A percentile compares a stretch with the other conserved stretches of the same genome.
phyloP scores from a whole-genome alignment of 495 filamentous ascomycete species.

The Hypoxylon fuscum region DNA sequence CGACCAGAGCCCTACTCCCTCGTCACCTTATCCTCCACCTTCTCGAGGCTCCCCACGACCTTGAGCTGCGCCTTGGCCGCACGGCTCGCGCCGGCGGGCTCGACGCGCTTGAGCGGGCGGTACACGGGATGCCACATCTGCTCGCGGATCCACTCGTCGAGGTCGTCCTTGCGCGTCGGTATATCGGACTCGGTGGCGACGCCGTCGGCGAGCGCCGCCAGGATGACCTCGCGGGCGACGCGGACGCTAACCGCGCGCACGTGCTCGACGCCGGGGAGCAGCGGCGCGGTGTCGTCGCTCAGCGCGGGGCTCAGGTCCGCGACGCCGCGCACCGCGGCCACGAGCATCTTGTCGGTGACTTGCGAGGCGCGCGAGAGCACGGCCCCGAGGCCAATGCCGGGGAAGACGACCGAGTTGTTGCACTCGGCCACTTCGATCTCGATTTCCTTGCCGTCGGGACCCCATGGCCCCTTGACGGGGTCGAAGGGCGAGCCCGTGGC shows the following conservation, averaged over 20 bases:
- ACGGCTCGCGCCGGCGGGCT: constrained; percentile 56
- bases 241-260: constrained; percentile 80
- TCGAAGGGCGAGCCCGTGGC: constrained; percentile 88
- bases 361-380: constrained; percentile 71
- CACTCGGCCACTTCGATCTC: constrained; percentile 79
- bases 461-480: constrained; percentile 71
- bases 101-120: constrained; percentile 66
- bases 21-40: constrained; percentile 10
- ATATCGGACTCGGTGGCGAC: constrained; percentile 67
- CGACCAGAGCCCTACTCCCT: constrained; percentile 6
- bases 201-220: constrained; percentile 72
- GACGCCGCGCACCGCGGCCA: constrained; percentile 78
- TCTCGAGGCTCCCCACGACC: constrained; percentile 52
- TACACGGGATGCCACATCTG: constrained; percentile 93
- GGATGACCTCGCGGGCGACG: constrained; percentile 82
- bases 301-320: constrained; percentile 75
- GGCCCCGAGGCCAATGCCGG: constrained; percentile 82
- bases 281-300: constrained; percentile 53
- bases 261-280: constrained; percentile 80
- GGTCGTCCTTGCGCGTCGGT: constrained; percentile 63
- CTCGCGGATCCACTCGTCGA: constrained; percentile 83
- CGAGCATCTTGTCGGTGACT: constrained; percentile 81
- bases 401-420: constrained; percentile 90
- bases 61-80: constrained; percentile 69
- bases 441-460: constrained; percentile 63